phyloP scores from a whole-genome alignment of 1,284 basidiomycete species.

The Cutaneotrichosporon curvatum region DNA sequence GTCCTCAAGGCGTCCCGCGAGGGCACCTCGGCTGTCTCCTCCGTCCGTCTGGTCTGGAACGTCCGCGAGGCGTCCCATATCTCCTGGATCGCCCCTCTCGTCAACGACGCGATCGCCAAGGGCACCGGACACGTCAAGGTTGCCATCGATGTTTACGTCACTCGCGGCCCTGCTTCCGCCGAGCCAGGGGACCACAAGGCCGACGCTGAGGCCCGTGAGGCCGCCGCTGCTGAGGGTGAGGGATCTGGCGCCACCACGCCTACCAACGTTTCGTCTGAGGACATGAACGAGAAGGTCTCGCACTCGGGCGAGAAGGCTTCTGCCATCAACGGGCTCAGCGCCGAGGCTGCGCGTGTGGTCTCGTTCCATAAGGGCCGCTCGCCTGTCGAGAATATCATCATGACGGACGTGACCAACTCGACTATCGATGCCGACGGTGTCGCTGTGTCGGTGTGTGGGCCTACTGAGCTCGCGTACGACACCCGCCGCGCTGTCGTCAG shows the following conservation, averaged over 20 bases:
- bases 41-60: constrained; percentile 36
- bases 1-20: constrained; percentile 23
- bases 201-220: not conserved
- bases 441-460: constrained; percentile 25
- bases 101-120: constrained; percentile 10
- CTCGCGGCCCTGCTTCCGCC: constrained; percentile 6
- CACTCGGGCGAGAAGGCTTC: constrained; percentile 1
- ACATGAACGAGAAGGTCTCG: constrained; percentile 1
- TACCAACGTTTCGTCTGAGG: not conserved
- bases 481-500: constrained; percentile 18
- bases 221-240: not conserved
- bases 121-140: constrained; percentile 9
- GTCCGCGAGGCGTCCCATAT: constrained; percentile 5
- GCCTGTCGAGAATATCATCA: constrained; percentile 13
- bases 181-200: constrained; percentile 2
- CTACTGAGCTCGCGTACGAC: constrained; percentile 17
- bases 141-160: constrained; percentile 19
- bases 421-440: constrained; percentile 9
- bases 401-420: constrained; percentile 4
- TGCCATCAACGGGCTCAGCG: not conserved
- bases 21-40: constrained; percentile 22
- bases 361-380: constrained; percentile 10
- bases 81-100: constrained; percentile 14
- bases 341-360: not conserved
- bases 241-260: constrained; percentile 5